Conservation (phyloP, 192 early-diverging fungal genomes). For the Cetraspora pellucida region DNA sequence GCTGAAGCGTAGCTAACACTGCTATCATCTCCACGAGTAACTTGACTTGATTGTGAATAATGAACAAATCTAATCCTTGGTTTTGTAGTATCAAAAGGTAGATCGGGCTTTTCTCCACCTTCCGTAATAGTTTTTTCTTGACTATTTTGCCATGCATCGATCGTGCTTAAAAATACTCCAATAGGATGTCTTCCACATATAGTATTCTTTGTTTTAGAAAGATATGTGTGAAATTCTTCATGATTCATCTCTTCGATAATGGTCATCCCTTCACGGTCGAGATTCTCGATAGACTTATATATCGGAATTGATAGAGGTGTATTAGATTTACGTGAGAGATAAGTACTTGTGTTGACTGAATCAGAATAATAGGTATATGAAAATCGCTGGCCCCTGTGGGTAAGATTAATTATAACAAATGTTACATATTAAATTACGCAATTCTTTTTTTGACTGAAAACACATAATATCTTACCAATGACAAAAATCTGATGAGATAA, state of each 20-base stretch:
- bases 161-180: slow-evolving; percentile 73
- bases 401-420: not conserved
- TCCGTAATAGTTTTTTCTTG: not conserved
- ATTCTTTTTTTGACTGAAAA: not conserved
- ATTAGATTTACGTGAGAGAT: slow-evolving; percentile 26
- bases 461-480: slow-evolving; percentile 67
- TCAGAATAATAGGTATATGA: slow-evolving; percentile 69
- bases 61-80: slow-evolving; percentile 70
- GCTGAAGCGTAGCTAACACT: slow-evolving; percentile 34
- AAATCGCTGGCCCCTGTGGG: slow-evolving; percentile 77
- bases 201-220: slow-evolving; percentile 82
- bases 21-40: slow-evolving; percentile 16
- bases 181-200: slow-evolving; percentile 96
- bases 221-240: slow-evolving; percentile 66
- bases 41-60: slow-evolving; percentile 81
- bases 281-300: slow-evolving; percentile 71
- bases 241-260: slow-evolving; percentile 68
- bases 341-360: slow-evolving; percentile 26
- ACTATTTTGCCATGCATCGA: slow-evolving; percentile 45
- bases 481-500: slow-evolving; percentile 98
- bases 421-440: not conserved
- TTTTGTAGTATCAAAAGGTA: slow-evolving; percentile 14
- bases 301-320: slow-evolving; percentile 55
- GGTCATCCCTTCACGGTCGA: slow-evolving; percentile 85
- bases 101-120: slow-evolving; percentile 4